These are phyloP conservation scores for Vanderwaltozyma verrucispora DNA, from an alignment of 805 yeast genomes.

Conservation along the genomic window DNA sequence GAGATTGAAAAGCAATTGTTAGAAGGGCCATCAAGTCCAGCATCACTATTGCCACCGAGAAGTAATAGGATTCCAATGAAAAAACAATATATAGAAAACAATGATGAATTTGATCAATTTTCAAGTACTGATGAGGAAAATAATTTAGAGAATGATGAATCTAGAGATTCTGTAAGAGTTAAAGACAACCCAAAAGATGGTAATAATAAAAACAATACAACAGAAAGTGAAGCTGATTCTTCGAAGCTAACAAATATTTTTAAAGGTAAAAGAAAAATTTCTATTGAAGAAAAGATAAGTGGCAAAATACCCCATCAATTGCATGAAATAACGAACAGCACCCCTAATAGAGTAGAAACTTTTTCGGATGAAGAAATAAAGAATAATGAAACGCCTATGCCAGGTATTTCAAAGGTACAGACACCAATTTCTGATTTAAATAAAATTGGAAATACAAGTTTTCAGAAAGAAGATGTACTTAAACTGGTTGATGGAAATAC, in stretches of 20 bases:
- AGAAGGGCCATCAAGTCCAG: slow-evolving; percentile 32
- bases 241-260: slow-evolving; percentile 2
- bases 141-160: not conserved
- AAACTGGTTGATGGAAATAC: slow-evolving; percentile 19
- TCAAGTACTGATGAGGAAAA: not conserved
- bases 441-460: slow-evolving; percentile 11
- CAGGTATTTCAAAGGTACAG: too few species aligned
- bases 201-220: not conserved
- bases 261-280: not conserved
- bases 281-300: slow-evolving; percentile 1
- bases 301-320: not conserved
- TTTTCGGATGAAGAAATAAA: not conserved
- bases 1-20: slow-evolving; percentile 31
- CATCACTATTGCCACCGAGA: slow-evolving; percentile 25
- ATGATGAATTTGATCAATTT: not conserved
- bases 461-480: slow-evolving; percentile 22
- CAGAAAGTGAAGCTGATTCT: not conserved
- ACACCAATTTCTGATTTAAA: too few species aligned
- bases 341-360: not conserved
- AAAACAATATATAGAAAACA: slow-evolving; percentile 17
- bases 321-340: not conserved
- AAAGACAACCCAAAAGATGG: slow-evolving; percentile 6
- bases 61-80: slow-evolving; percentile 29
- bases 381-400: not conserved
- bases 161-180: slow-evolving; percentile 9